Conservation (phyloP, 768 basidiomycete genomes). For the Polyporus arcularius region DNA sequence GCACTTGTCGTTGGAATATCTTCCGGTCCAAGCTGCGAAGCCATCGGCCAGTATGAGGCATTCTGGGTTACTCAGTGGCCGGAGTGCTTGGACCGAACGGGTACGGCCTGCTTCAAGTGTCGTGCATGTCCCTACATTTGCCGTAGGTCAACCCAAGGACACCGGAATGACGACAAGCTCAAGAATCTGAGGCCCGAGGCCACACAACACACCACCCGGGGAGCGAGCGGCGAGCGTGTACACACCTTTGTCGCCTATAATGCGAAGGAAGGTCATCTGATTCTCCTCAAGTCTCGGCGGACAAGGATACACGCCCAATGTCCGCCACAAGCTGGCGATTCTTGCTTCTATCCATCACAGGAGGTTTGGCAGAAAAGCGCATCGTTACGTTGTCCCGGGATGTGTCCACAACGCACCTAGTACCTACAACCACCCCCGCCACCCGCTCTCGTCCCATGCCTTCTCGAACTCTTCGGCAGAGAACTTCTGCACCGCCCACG, state of each 20-base stretch:
- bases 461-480: conserved; percentile 76
- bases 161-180: no score
- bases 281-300: not conserved
- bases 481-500: conserved; percentile 72
- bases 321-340: not conserved
- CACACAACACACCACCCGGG: not conserved
- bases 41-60: no score
- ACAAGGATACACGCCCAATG: no score
- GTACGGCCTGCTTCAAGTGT: no score
- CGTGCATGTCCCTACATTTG: no score
- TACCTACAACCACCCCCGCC: conserved; percentile 39
- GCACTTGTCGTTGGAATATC: no score
- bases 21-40: no score
- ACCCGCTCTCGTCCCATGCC: conserved; percentile 70
- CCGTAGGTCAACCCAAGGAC: no score
- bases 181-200: not conserved
- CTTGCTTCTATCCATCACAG: not conserved
- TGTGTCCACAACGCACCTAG: not conserved
- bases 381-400: not conserved
- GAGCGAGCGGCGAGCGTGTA: not conserved
- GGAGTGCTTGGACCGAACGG: no score
- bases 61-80: no score
- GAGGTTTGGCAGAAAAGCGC: not conserved
- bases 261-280: not conserved
- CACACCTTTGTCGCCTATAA: not conserved